These are phyloP conservation scores for Lactarius trivialis DNA, from an alignment of 768 basidiomycete genomes.

Conservation along the genomic window DNA sequence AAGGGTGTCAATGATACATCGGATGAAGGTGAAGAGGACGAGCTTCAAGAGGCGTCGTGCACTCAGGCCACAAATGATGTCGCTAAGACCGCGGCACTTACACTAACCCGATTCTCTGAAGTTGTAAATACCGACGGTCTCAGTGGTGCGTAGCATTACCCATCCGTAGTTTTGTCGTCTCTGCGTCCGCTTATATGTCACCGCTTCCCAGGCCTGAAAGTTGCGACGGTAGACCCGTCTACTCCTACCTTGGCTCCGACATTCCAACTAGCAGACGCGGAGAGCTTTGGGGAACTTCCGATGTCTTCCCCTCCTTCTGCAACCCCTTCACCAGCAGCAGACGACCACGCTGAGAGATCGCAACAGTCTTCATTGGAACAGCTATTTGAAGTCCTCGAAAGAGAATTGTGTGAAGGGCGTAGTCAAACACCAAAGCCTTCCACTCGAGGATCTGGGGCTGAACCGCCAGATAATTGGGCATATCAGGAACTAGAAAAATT, in stretches of 20 bases:
- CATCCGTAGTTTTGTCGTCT: not conserved
- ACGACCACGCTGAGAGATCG: not conserved
- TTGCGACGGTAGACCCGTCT: not conserved
- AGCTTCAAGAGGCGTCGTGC: constrained; percentile 5
- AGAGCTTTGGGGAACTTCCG: constrained; percentile 23
- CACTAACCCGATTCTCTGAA: constrained; percentile 2
- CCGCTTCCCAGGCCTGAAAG: not conserved
- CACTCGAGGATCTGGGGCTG: not conserved
- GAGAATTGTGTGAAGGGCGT: not conserved
- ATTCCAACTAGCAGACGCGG: constrained; percentile 15
- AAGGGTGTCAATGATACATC: not conserved
- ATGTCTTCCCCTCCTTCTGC: constrained; percentile 16
- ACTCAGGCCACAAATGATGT: not conserved
- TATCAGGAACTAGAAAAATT: constrained; percentile 16
- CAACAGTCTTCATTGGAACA: constrained; percentile 11
- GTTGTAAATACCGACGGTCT: not conserved
- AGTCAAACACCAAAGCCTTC: not conserved
- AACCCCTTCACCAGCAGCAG: constrained; percentile 6
- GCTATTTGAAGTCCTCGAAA: constrained; percentile 13
- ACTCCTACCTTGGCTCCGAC: not conserved
- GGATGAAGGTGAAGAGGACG: constrained; percentile 8
- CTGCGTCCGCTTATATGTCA: not conserved
- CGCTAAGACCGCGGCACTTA: not conserved
- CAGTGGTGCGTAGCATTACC: constrained; percentile 2
- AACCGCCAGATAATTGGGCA: constrained; percentile 5